Evolutionary conservation across 148 eudicot genomes (phyloP).

Genomic region (Oxyria digyna): DNA sequence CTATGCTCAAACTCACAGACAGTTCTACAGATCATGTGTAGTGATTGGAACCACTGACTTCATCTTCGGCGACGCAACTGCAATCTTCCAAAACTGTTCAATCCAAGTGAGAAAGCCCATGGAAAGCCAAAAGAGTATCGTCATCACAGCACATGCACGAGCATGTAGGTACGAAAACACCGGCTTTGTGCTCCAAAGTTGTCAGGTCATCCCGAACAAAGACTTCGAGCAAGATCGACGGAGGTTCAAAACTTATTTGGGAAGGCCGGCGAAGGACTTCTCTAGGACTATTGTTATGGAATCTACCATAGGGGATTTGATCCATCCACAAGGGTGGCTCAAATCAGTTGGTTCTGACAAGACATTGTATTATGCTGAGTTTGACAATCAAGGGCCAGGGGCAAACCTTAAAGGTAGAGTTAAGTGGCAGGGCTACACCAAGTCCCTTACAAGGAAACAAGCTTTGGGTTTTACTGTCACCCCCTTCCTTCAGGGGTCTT

Average conservation of each 20-base stretch:
- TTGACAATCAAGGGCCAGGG: slow-evolving; percentile 47
- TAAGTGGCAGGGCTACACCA: slow-evolving; percentile 57
- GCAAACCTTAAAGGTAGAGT: slow-evolving; percentile 33
- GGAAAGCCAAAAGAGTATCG: slow-evolving; percentile 47
- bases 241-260: slow-evolving; percentile 45
- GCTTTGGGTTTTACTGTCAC: slow-evolving; percentile 38
- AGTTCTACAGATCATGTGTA: slow-evolving; percentile 49
- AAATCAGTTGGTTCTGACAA: slow-evolving; percentile 16
- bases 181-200: slow-evolving; percentile 53
- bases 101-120: slow-evolving; percentile 37
- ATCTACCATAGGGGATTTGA: slow-evolving; percentile 33
- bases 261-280: slow-evolving; percentile 65
- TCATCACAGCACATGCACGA: slow-evolving; percentile 61
- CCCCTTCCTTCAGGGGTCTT: slow-evolving; percentile 47
- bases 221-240: slow-evolving; percentile 25
- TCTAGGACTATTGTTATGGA: slow-evolving; percentile 71
- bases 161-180: slow-evolving; percentile 34
- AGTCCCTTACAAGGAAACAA: slow-evolving; percentile 30
- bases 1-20: slow-evolving; percentile 58
- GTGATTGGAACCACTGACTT: slow-evolving; percentile 57
- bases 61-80: slow-evolving; percentile 66
- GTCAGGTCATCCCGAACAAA: slow-evolving; percentile 33
- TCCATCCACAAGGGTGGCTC: slow-evolving; percentile 65
- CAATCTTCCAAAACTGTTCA: slow-evolving; percentile 52
- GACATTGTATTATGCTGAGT: slow-evolving; percentile 58